Conservation (phyloP, 1,139 yeast species). For the Candida tetrigidarum region DNA sequence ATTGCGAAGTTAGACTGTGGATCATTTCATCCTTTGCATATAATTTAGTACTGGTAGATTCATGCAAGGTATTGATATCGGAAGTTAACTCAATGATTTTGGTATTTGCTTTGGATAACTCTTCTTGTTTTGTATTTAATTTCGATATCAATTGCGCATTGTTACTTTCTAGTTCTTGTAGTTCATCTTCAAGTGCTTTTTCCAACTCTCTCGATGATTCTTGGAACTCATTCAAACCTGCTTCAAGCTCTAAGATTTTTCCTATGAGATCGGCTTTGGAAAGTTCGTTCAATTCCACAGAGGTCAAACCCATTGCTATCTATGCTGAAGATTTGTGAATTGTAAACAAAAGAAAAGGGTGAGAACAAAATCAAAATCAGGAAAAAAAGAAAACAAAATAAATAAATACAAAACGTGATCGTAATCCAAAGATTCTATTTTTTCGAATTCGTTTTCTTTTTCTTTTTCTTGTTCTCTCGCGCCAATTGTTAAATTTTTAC, state of each 20-base stretch:
- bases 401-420: background rate
- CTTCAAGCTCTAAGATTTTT: constrained; percentile 39
- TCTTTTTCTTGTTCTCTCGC: too few relatives aligned
- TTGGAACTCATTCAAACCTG: constrained; percentile 44
- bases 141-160: constrained; percentile 16
- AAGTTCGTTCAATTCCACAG: constrained; percentile 14
- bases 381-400: background rate
- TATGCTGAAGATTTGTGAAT: background rate
- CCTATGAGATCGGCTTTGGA: constrained; percentile 32
- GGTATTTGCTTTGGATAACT: constrained; percentile 17
- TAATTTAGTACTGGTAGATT: constrained; percentile 19
- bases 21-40: constrained; percentile 27
- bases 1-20: constrained; percentile 29
- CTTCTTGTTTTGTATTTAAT: constrained; percentile 7
- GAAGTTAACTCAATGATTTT: constrained; percentile 21
- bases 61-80: constrained; percentile 30
- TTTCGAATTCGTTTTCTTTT: too few relatives aligned
- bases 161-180: constrained; percentile 36
- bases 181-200: constrained; percentile 48
- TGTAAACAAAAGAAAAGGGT: constrained; percentile 4
- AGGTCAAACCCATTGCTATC: constrained; percentile 9
- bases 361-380: background rate
- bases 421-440: too few relatives aligned
- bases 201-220: constrained; percentile 49
- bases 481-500: too few relatives aligned